Percentiles rank a stretch among this genome's conserved stretches.
Conservation (phyloP, 306 rosid species). For the Cucurbita maxima region DNA sequence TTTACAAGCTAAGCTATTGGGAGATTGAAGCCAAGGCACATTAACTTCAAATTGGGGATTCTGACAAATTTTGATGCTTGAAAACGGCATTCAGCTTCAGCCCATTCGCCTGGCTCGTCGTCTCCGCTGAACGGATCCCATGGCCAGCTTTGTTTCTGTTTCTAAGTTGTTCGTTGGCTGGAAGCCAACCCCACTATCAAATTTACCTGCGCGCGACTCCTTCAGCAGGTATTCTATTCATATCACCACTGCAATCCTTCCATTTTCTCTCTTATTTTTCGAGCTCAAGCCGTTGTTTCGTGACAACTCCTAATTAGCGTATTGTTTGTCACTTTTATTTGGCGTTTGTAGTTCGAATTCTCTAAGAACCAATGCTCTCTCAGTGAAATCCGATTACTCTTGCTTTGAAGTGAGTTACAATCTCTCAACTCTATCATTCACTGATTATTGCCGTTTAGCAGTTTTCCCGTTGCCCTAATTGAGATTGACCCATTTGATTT, state of each 20-base stretch:
- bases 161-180: not conserved
- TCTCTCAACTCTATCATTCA: not conserved
- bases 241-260: not conserved
- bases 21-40: not conserved
- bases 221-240: not conserved
- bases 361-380: conserved; percentile 13
- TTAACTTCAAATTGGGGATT: not conserved
- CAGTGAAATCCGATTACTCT: conserved; percentile 23
- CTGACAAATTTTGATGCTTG: not conserved
- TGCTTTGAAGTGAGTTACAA: conserved; percentile 34
- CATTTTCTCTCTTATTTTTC: not conserved
- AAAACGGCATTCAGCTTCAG: not conserved
- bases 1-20: too few species aligned
- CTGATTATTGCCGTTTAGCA: not conserved
- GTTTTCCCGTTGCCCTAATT: not conserved
- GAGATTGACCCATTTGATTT: not conserved
- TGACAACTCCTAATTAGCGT: too few species aligned
- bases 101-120: not conserved
- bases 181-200: not conserved
- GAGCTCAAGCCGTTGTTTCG: not conserved
- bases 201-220: not conserved
- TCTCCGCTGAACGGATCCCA: conserved; percentile 3
- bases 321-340: not conserved
- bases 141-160: conserved; percentile 23
- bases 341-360: conserved; percentile 6